A percentile compares a stretch with the other conserved stretches of the same genome.
These are phyloP conservation scores for Tolypocladium paradoxum DNA, from an alignment of 2,329 filamentous ascomycete genomes.

Conservation along the genomic window DNA sequence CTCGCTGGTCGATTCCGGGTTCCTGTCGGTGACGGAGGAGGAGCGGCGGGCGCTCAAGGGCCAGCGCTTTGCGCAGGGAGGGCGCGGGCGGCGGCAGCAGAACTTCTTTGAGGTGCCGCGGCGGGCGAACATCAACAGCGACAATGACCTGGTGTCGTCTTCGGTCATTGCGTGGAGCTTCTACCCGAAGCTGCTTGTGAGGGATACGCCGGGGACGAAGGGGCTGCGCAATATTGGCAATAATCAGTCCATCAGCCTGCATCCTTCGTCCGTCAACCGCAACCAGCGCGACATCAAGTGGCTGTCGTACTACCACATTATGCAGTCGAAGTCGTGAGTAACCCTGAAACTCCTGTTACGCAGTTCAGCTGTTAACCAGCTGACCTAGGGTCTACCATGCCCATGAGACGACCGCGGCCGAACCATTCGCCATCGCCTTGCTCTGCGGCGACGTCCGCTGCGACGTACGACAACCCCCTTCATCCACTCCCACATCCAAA, in stretches of 20 bases:
- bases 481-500: background rate
- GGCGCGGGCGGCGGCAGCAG: constrained; percentile 48
- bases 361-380: constrained; percentile 1
- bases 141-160: constrained; percentile 67
- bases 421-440: constrained; percentile 73
- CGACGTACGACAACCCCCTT: constrained; percentile 43
- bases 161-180: constrained; percentile 89
- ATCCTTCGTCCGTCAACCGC: constrained; percentile 85
- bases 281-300: constrained; percentile 57
- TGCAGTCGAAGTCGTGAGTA: constrained; percentile 74
- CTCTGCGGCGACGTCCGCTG: constrained; percentile 84
- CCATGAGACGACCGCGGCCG: constrained; percentile 72
- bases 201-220: constrained; percentile 59
- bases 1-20: constrained; percentile 74
- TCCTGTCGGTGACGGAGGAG: constrained; percentile 62
- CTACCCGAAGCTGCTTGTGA: constrained; percentile 82
- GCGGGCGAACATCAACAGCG: constrained; percentile 62
- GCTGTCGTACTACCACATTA: constrained; percentile 93
- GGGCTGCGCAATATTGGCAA: constrained; percentile 87
- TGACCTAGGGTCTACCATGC: constrained; percentile 67
- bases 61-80: constrained; percentile 47
- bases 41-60: constrained; percentile 61
- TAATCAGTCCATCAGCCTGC: constrained; percentile 80
- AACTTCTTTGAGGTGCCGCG: constrained; percentile 76
- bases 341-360: background rate